These are phyloP conservation scores for Boletus vermiculosoides DNA, from an alignment of 768 basidiomycete species.

Conservation along the genomic window DNA sequence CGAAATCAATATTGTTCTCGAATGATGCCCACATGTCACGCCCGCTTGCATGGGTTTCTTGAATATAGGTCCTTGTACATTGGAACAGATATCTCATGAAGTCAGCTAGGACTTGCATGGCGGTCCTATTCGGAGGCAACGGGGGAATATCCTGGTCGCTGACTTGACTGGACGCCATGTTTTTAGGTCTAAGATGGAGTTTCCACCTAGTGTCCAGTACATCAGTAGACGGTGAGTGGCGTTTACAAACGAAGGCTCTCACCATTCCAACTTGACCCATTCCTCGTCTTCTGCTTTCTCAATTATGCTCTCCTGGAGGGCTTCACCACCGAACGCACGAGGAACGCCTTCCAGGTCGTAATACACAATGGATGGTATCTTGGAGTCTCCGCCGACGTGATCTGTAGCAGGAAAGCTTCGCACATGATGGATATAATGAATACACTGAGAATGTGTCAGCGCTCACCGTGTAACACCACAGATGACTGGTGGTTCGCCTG, in stretches of 20 bases:
- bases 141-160: conserved; percentile 37
- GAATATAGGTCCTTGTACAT: conserved; percentile 43
- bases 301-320: conserved; percentile 37
- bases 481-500: conserved; percentile 28
- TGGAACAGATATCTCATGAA: conserved; percentile 47
- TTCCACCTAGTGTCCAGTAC: conserved; percentile 30
- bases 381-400: conserved; percentile 45
- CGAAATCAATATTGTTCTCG: conserved; percentile 41
- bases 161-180: conserved; percentile 21
- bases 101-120: conserved; percentile 46
- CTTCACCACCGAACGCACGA: conserved; percentile 46
- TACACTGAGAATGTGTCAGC: background rate
- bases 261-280: conserved; percentile 34
- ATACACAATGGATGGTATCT: conserved; percentile 50
- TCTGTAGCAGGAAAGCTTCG: conserved; percentile 48
- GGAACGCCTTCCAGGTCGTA: conserved; percentile 42
- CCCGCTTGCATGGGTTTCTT: conserved; percentile 46
- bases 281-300: conserved; percentile 41
- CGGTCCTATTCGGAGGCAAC: conserved; percentile 43
- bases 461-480: conserved; percentile 26
- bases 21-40: conserved; percentile 42
- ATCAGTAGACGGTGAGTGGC: conserved; percentile 7
- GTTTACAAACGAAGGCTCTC: background rate
- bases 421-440: conserved; percentile 4
- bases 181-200: conserved; percentile 34